Percentiles rank a stretch among this genome's conserved stretches.
Conservation (phyloP, 169 alveolate species). For the Eimeria acervulina region DNA sequence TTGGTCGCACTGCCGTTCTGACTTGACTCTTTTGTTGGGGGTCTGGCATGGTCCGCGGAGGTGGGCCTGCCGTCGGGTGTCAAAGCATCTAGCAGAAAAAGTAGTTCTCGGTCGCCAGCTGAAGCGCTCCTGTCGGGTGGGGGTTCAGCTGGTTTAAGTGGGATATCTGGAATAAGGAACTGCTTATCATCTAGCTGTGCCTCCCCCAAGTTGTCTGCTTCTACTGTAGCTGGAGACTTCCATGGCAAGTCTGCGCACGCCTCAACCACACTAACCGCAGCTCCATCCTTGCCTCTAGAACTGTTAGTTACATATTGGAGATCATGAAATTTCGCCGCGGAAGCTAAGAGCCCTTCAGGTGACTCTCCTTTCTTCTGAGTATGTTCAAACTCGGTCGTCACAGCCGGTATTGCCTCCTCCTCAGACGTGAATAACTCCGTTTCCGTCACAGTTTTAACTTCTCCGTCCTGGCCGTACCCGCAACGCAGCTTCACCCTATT, state of each 20-base stretch:
- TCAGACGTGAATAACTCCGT: slow-evolving; percentile 12
- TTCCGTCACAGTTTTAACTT: neutral
- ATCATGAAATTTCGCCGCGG: neutral
- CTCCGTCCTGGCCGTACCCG: neutral
- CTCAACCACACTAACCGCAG: neutral
- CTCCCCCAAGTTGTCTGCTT: neutral
- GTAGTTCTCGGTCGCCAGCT: neutral
- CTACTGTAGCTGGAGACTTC: neutral
- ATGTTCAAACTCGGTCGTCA: neutral
- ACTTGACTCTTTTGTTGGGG: neutral
- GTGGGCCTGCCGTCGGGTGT: neutral
- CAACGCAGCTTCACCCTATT: neutral
- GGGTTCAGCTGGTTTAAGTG: neutral
- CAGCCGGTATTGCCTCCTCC: neutral
- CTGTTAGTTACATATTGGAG: neutral
- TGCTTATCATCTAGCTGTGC: neutral
- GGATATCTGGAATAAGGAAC: neutral
- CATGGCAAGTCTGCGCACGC: slow-evolving; percentile 18
- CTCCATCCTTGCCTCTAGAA: neutral
- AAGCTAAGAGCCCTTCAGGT: neutral
- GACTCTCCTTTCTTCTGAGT: neutral
- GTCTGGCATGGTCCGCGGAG: neutral
- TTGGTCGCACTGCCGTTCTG: neutral
- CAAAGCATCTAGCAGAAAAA: slow-evolving; percentile 46
- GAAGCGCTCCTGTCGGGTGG: neutral